Conservation (phyloP, 164 flowering plant genomes). For the Kingdonia uniflora region DNA sequence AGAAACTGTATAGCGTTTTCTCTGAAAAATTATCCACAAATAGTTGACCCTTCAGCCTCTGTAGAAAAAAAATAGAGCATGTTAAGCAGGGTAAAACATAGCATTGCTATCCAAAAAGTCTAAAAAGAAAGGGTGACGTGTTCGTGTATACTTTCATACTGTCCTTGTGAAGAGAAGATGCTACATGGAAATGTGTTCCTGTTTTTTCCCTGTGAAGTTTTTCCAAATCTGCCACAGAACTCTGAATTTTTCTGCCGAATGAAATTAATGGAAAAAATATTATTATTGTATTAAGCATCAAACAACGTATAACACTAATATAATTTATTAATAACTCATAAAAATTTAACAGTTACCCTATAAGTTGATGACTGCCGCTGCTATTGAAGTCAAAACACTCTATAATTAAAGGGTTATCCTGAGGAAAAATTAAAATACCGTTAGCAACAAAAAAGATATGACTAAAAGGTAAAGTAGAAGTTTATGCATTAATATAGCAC, state of each 20-base stretch:
- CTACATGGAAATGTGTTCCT: conserved; percentile 43
- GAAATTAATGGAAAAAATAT: not conserved
- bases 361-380: conserved; percentile 62
- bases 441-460: not conserved
- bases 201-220: conserved; percentile 36
- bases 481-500: too few species aligned
- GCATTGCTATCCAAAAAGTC: too few species aligned
- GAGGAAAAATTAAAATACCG: conserved; percentile 13
- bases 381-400: conserved; percentile 89
- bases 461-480: too few species aligned
- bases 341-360: conserved; percentile 53
- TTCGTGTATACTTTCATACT: conserved; percentile 40
- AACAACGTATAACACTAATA: not conserved
- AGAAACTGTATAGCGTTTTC: conserved; percentile 53
- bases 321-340: too few species aligned
- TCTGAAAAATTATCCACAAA: conserved; percentile 61
- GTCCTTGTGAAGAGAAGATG: conserved; percentile 25
- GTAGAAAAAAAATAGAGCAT: not conserved
- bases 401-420: conserved; percentile 76
- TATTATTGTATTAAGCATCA: not conserved
- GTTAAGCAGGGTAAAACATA: too few species aligned
- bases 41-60: conserved; percentile 73
- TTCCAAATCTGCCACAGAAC: conserved; percentile 55
- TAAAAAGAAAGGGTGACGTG: too few species aligned
- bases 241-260: conserved; percentile 55